phyloP scores from a whole-genome alignment of 257 asterid genomes.

The Primulina tabacum region DNA sequence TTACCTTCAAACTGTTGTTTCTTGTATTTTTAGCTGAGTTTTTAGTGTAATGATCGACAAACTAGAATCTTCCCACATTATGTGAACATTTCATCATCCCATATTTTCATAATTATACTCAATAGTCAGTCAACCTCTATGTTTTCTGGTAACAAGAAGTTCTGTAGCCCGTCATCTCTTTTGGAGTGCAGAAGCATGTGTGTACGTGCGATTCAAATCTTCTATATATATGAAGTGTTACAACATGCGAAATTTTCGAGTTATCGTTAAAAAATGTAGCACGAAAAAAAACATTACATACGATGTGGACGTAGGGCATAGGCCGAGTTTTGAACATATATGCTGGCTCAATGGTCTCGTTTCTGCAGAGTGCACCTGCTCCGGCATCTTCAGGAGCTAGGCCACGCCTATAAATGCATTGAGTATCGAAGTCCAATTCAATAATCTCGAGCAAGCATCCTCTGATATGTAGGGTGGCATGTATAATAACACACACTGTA shows the following conservation, averaged over 20 bases:
- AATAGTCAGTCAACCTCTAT: background rate
- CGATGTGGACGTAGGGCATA: background rate
- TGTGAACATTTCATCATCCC: background rate
- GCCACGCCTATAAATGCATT: conserved; percentile 55
- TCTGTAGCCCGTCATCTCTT: too few relatives aligned
- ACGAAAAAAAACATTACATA: too few relatives aligned
- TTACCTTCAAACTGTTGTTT: too few relatives aligned
- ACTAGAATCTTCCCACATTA: background rate
- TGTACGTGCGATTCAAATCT: too few relatives aligned
- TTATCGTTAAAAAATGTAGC: background rate
- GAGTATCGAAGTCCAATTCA: background rate
- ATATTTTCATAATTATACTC: background rate
- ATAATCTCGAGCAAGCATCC: background rate
- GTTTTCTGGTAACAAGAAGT: background rate
- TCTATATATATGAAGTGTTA: too few relatives aligned
- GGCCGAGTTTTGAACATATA: background rate
- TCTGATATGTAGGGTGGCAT: background rate
- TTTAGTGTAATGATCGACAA: too few relatives aligned
- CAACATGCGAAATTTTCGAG: too few relatives aligned
- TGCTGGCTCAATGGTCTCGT: conserved; percentile 16
- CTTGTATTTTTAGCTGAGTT: too few relatives aligned
- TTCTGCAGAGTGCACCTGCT: conserved; percentile 72
- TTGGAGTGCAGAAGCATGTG: too few relatives aligned
- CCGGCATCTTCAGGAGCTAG: conserved; percentile 49
- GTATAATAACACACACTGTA: background rate